These are phyloP conservation scores for Cladobotryum mycophilum DNA, from an alignment of 2,329 filamentous ascomycete genomes.

Conservation along the genomic window DNA sequence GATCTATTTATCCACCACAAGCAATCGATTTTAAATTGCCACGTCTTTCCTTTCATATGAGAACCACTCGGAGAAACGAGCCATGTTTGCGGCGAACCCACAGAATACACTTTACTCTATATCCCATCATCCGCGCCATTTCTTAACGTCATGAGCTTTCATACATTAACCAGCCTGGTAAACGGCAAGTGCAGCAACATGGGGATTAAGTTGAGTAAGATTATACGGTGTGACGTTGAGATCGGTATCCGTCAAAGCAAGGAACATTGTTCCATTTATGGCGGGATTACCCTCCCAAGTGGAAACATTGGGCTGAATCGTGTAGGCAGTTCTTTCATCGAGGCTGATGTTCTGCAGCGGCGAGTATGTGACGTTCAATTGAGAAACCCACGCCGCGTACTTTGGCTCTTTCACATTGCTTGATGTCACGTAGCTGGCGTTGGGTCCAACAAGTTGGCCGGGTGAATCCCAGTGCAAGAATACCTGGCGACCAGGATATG, in stretches of 20 bases:
- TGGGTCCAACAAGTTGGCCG: slow-evolving; percentile 64
- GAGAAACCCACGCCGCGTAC: slow-evolving; percentile 70
- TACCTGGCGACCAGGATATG: slow-evolving; percentile 67
- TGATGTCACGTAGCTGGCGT: slow-evolving; percentile 71
- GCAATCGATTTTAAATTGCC: too few species aligned
- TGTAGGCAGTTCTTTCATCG: slow-evolving; percentile 50
- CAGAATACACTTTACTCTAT: too few species aligned
- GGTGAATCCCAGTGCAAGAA: slow-evolving; percentile 67
- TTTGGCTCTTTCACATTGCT: slow-evolving; percentile 52
- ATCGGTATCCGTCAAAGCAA: slow-evolving; percentile 66
- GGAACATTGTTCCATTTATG: slow-evolving; percentile 73
- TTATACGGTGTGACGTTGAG: slow-evolving; percentile 71
- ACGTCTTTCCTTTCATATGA: too few species aligned
- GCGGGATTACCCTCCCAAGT: slow-evolving; percentile 63
- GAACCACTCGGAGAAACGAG: too few species aligned
- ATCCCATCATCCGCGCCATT: too few species aligned
- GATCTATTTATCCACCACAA: too few species aligned
- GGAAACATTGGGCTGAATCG: slow-evolving; percentile 64
- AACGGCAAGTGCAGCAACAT: slow-evolving; percentile 66
- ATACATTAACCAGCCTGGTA: slow-evolving; percentile 60
- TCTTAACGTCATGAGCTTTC: too few species aligned
- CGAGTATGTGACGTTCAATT: slow-evolving; percentile 70
- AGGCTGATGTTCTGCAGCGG: slow-evolving; percentile 46
- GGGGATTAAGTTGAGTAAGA: slow-evolving; percentile 64
- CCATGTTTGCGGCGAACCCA: too few species aligned